Conservation (phyloP, 768 basidiomycete species). For the Russula lepida region DNA sequence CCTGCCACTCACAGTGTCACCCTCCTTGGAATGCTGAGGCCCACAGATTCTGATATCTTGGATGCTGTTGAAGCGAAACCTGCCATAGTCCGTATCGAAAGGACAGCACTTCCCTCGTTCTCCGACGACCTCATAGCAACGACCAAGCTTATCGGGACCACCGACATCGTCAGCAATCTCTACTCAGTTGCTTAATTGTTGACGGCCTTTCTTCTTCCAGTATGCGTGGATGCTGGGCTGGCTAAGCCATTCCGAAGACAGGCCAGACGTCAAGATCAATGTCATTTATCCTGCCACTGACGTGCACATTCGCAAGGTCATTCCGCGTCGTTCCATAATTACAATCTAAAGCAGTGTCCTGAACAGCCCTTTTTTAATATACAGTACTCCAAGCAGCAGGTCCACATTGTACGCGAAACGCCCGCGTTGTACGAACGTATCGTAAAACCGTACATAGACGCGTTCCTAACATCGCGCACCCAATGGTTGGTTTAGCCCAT, state of each 20-base stretch:
- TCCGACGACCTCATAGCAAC: conserved; percentile 35
- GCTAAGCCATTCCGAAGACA: conserved; percentile 35
- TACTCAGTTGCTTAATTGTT: neutral
- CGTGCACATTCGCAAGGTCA: conserved; percentile 77
- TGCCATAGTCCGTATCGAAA: conserved; percentile 73
- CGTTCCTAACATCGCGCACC: conserved; percentile 68
- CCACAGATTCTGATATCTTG: neutral
- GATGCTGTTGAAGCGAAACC: conserved; percentile 13
- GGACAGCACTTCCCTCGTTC: conserved; percentile 52
- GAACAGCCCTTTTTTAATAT: neutral
- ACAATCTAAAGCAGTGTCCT: neutral
- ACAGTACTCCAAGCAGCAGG: conserved; percentile 70
- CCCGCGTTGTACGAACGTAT: conserved; percentile 63
- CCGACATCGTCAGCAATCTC: conserved; percentile 51
- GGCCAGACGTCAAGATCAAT: conserved; percentile 73
- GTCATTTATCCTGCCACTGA: conserved; percentile 86
- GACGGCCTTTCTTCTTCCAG: conserved; percentile 33
- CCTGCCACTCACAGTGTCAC: conserved; percentile 4
- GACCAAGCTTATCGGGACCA: conserved; percentile 45
- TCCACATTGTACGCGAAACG: conserved; percentile 74
- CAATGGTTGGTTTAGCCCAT: conserved; percentile 79
- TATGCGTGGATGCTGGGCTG: conserved; percentile 79
- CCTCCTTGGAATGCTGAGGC: conserved; percentile 9
- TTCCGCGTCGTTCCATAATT: neutral
- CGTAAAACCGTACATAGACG: conserved; percentile 70